Percentiles rank a stretch among this genome's conserved stretches.
These are phyloP conservation scores for Carpinus fangiana DNA, from an alignment of 306 rosid species.

Conservation along the genomic window DNA sequence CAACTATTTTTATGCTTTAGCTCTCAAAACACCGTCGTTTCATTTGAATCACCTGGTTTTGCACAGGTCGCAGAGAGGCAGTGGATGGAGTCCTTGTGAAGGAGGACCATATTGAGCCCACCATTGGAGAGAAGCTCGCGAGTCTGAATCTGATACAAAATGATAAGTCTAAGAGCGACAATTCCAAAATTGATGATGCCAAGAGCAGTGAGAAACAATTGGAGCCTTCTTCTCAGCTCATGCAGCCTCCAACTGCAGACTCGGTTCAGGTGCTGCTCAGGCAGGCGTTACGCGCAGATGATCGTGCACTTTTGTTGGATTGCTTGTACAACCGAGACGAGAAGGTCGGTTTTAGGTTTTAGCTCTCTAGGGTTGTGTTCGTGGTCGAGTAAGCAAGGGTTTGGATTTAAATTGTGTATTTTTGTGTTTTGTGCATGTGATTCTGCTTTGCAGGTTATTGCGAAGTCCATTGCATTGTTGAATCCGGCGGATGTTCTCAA, in stretches of 20 bases:
- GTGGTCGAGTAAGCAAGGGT: not conserved
- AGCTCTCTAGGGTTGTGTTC: not conserved
- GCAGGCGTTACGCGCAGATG: constrained; percentile 88
- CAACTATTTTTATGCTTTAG: no score
- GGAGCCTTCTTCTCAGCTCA: constrained; percentile 34
- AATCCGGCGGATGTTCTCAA: constrained; percentile 62
- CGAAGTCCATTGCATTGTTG: constrained; percentile 63
- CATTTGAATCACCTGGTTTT: not conserved
- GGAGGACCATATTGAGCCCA: constrained; percentile 60
- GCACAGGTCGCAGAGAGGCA: constrained; percentile 41
- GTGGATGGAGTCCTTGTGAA: constrained; percentile 50
- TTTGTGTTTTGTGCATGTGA: not conserved
- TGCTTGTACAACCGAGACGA: constrained; percentile 80
- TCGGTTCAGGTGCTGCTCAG: constrained; percentile 75
- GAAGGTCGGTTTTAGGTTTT: constrained; percentile 44
- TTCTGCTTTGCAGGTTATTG: constrained; percentile 58
- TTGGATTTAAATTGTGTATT: no score
- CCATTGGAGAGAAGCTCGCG: constrained; percentile 86
- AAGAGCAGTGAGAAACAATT: constrained; percentile 28
- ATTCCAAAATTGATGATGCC: constrained; percentile 30
- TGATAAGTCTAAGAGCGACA: constrained; percentile 33
- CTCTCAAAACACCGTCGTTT: not conserved
- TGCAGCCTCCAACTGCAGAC: constrained; percentile 76
- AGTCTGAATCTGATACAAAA: constrained; percentile 50
- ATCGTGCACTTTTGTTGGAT: constrained; percentile 62